phyloP scores from a whole-genome alignment of 176 grass and related monocot genomes.

The Phoenix dactylifera region DNA sequence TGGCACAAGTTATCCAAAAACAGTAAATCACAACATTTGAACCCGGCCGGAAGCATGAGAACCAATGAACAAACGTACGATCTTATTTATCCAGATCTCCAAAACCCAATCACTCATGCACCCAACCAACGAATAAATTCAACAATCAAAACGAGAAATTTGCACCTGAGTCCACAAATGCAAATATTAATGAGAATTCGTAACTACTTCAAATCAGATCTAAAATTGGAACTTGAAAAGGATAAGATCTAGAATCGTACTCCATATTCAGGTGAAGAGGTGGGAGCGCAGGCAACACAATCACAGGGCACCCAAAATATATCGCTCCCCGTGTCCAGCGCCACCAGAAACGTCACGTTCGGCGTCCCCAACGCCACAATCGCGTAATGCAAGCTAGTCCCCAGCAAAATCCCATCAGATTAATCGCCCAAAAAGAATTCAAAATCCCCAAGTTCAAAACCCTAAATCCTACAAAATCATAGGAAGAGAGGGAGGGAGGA shows the following conservation, averaged over 20 bases:
- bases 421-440: constrained; percentile 1
- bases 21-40: too few species aligned
- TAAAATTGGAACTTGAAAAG: neutral
- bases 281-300: constrained; percentile 51
- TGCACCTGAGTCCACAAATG: too few species aligned
- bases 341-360: constrained; percentile 81
- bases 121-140: too few species aligned
- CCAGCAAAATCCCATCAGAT: constrained; percentile 5
- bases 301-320: constrained; percentile 94
- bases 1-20: too few species aligned
- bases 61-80: too few species aligned
- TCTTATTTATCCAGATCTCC: too few species aligned
- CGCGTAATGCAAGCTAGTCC: constrained; percentile 79
- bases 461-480: neutral
- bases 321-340: constrained; percentile 87
- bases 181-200: too few species aligned
- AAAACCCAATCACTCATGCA: too few species aligned
- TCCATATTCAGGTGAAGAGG: constrained; percentile 28
- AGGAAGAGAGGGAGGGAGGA: neutral
- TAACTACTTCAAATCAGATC: too few species aligned
- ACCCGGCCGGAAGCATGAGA: too few species aligned
- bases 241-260: constrained; percentile 19
- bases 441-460: neutral
- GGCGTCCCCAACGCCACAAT: constrained; percentile 67
- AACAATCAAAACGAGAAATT: too few species aligned